Base-by-base conservation (phyloP, 148 eudicot genomes). In the Nepenthes gracilis region DNA sequence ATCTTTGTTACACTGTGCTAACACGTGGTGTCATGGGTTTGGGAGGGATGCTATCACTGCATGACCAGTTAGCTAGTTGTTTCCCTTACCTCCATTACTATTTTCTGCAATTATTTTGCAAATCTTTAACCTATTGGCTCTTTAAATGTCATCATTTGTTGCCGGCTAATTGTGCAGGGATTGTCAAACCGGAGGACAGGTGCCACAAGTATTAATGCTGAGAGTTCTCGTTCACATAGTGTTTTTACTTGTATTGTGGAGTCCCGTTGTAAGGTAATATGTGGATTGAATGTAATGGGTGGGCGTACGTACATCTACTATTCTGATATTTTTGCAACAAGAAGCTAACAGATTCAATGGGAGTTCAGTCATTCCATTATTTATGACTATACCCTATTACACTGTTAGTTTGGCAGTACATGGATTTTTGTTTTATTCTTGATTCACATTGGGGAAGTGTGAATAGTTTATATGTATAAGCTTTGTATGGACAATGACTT, bases 201-300 rank as follows among this genome's bases (percentile, higher is more conserved):
- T 64, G 75, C 96, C 14, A 93, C 99, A 58, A 83, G 87, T 73
- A 78, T 93, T 64, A 93, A 93, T 76, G 82, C 85, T 54, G 99
- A 88, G 82, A 93, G 99, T 80, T 88, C 96, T 54, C 95, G 99
- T 33, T 93, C 99, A 60, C 99, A 93, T 64, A 89, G 99, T 75
- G 99, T 89, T 45, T 93, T 93, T 64, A 93, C 99, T 12, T 93
- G 99, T 66, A 82, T 86, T 60, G 90, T 93, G 73, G 99, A 93
- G 75, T 93, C 99, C 47, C 83, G 85, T 11, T 82, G 89, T 84
- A 93, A 93, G 96, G 99, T 89, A 81, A 55, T 36, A 11, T 49
- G 13, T 6, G 11, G 53, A 49, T 2, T 6, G 11, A 12, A 49
- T 2, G 10, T 10, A 2, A 5, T 49, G 15, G 13, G 15, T 49